Evolutionary conservation across 345 rosid genomes (phyloP).

Genomic region (Aegle marmelos): DNA sequence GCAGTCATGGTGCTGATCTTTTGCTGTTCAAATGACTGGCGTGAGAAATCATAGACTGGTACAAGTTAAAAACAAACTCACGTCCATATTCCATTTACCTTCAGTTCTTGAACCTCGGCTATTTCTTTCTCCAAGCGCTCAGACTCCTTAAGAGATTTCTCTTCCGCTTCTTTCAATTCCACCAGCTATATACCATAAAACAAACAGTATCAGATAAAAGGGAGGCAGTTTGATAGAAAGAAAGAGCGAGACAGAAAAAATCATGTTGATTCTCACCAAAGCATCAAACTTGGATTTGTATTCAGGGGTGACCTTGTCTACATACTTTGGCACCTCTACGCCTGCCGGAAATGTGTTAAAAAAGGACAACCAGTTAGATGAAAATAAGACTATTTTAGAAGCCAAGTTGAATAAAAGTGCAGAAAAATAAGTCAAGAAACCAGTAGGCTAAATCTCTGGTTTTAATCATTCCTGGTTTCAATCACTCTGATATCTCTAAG

Average conservation of each 20-base stretch:
- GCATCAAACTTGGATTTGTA: conserved; percentile 93
- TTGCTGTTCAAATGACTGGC: conserved; percentile 42
- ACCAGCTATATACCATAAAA: conserved; percentile 48
- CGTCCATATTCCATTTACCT: conserved; percentile 39
- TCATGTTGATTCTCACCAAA: conserved; percentile 51
- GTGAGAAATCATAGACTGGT: not conserved
- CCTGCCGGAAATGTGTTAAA: conserved; percentile 39
- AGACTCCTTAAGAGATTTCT: conserved; percentile 78
- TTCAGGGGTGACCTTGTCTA: conserved; percentile 83
- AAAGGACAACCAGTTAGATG: not conserved
- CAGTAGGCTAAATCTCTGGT: not conserved
- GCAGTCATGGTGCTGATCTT: conserved; percentile 98
- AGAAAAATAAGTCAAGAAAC: not conserved
- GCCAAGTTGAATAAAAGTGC: not conserved
- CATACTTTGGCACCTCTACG: conserved; percentile 79
- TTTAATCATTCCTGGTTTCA: not conserved
- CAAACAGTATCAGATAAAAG: not conserved
- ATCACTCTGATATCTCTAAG: not conserved
- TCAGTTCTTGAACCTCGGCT: conserved; percentile 77
- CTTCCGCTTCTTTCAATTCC: conserved; percentile 90
- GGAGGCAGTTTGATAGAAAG: not conserved
- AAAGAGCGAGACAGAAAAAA: not conserved
- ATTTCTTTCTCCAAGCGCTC: conserved; percentile 84
- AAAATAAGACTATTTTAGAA: not conserved
- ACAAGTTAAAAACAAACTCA: not conserved